phyloP scores from a whole-genome alignment of 805 yeast genomes.

The Pichia phayaonensis region DNA sequence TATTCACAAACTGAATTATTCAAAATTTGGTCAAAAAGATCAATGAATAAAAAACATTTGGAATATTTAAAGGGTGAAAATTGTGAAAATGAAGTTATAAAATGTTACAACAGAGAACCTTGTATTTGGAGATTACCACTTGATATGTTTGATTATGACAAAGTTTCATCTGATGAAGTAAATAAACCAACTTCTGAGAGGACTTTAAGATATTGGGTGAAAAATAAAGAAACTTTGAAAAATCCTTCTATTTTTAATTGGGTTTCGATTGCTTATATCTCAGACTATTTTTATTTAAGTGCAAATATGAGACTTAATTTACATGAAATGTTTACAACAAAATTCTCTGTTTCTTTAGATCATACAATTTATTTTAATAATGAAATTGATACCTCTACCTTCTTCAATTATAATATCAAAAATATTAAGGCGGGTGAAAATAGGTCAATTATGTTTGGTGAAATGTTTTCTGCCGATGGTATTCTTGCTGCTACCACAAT shows the following conservation, averaged over 20 bases:
- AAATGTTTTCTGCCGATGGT: slow-evolving; percentile 43
- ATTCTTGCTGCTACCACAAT: slow-evolving; percentile 50
- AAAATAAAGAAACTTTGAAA: slow-evolving; percentile 19
- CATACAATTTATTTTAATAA: slow-evolving; percentile 60
- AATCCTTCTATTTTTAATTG: slow-evolving; percentile 35
- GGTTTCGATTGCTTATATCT: slow-evolving; percentile 50
- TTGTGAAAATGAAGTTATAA: slow-evolving; percentile 17
- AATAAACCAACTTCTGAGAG: slow-evolving; percentile 17
- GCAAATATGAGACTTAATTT: slow-evolving; percentile 45
- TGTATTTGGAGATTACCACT: slow-evolving; percentile 28
- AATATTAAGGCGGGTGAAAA: slow-evolving; percentile 44
- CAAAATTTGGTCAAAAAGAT: slow-evolving; percentile 22
- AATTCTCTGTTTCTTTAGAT: slow-evolving; percentile 54
- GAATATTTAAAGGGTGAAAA: slow-evolving; percentile 17
- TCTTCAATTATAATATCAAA: slow-evolving; percentile 43
- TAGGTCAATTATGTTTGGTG: slow-evolving; percentile 50
- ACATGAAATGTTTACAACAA: slow-evolving; percentile 37
- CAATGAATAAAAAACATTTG: slow-evolving; percentile 16
- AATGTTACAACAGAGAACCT: slow-evolving; percentile 27
- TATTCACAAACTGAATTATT: slow-evolving; percentile 24
- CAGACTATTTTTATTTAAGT: slow-evolving; percentile 50
- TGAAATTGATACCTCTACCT: slow-evolving; percentile 35
- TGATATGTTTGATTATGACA: slow-evolving; percentile 26
- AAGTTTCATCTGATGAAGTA: slow-evolving; percentile 16
- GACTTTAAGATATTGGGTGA: slow-evolving; percentile 26